Conservation (phyloP, 1,284 basidiomycete species). For the Ustilago bromivora region DNA sequence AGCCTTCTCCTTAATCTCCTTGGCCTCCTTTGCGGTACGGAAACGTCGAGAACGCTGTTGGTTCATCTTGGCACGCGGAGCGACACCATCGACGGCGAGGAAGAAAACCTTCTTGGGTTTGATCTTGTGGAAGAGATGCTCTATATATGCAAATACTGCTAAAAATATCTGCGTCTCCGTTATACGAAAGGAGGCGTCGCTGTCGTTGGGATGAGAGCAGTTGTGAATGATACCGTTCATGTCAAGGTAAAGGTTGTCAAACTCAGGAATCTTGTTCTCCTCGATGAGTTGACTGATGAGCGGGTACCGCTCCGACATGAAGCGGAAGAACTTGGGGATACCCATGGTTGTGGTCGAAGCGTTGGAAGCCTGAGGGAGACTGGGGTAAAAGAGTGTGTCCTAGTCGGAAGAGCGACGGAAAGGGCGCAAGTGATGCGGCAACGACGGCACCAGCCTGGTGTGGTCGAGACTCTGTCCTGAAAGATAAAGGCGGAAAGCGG, state of each 20-base stretch:
- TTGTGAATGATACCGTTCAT: conserved; percentile 98
- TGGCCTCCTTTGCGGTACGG: conserved; percentile 91
- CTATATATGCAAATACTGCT: conserved; percentile 95
- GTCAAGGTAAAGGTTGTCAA: conserved; percentile 87
- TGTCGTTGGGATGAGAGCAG: conserved; percentile 84
- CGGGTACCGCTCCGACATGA: conserved; percentile 89
- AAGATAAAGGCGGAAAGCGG: background rate
- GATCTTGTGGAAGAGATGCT: conserved; percentile 95
- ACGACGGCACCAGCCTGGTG: background rate
- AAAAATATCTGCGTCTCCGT: conserved; percentile 98
- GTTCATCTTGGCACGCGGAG: conserved; percentile 99
- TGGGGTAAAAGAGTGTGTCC: background rate
- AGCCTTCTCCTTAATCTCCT: conserved; percentile 87
- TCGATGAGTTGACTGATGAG: conserved; percentile 97
- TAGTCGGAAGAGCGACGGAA: background rate
- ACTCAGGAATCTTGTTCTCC: conserved; percentile 95
- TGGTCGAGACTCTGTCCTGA: background rate
- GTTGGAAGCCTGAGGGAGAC: conserved; percentile 7
- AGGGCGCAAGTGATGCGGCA: background rate
- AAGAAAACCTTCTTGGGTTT: conserved; percentile 90
- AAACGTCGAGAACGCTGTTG: conserved; percentile 88
- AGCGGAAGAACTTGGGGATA: conserved; percentile 74
- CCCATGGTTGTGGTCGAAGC: conserved; percentile 44
- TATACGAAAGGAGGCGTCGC: conserved; percentile 88
- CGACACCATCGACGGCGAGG: conserved; percentile 98